Conservation (phyloP, 768 basidiomycete species). For the Podaxis pistillaris region DNA sequence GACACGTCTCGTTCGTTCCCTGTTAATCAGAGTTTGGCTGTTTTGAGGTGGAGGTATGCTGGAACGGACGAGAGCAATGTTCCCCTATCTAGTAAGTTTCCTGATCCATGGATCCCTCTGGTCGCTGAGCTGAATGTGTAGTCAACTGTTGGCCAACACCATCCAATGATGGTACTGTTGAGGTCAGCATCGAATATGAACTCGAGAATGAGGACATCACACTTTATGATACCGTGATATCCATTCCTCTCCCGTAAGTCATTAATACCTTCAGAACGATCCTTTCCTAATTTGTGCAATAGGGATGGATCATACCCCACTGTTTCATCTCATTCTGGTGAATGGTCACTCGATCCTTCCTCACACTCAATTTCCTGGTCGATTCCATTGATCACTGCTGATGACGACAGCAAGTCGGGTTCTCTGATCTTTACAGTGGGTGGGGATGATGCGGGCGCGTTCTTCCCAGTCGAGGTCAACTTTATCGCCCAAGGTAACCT, state of each 20-base stretch:
- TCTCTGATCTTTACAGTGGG: slow-evolving; percentile 89
- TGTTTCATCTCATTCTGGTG: slow-evolving; percentile 70
- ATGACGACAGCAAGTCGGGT: slow-evolving; percentile 66
- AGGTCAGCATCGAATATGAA: slow-evolving; percentile 97
- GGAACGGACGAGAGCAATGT: slow-evolving; percentile 91
- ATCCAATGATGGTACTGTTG: slow-evolving; percentile 87
- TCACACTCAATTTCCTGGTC: slow-evolving; percentile 86
- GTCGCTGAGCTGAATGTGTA: slow-evolving; percentile 28
- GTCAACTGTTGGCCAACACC: slow-evolving; percentile 98
- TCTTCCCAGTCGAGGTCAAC: slow-evolving; percentile 88
- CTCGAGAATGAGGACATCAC: slow-evolving; percentile 82
- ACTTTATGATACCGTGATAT: slow-evolving; percentile 82
- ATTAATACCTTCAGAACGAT: neutral
- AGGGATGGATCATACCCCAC: slow-evolving; percentile 85
- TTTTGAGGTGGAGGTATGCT: slow-evolving; percentile 90
- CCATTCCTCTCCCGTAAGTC: slow-evolving; percentile 90
- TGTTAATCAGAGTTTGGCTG: slow-evolving; percentile 80
- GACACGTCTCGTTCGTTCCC: slow-evolving; percentile 84
- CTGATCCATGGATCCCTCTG: neutral
- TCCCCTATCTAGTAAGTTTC: slow-evolving; percentile 79
- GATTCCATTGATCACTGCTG: slow-evolving; percentile 61
- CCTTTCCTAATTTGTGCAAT: neutral
- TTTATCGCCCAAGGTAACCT: slow-evolving; percentile 83
- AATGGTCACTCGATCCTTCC: slow-evolving; percentile 80
- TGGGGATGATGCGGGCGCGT: slow-evolving; percentile 77